phyloP scores from a whole-genome alignment of 805 yeast species.

The Candida tallmaniae region DNA sequence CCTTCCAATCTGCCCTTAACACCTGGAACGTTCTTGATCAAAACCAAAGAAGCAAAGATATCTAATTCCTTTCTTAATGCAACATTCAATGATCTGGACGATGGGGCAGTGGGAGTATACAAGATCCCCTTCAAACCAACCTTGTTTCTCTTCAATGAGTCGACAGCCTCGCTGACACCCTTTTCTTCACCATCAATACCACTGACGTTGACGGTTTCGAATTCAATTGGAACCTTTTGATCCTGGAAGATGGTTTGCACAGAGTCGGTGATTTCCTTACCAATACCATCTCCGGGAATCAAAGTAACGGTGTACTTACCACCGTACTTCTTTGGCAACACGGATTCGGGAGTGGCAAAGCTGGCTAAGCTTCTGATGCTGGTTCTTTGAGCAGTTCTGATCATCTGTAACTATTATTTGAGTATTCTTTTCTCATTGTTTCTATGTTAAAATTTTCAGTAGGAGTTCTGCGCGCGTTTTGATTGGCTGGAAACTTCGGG shows the following conservation, averaged over 20 bases:
- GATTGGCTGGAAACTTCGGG: too few relatives aligned
- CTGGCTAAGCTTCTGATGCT: constrained; percentile 48
- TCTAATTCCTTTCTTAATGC: constrained; percentile 95
- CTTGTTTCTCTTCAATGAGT: constrained; percentile 90
- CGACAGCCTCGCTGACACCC: constrained; percentile 79
- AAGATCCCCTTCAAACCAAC: constrained; percentile 96
- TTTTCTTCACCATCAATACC: constrained; percentile 54
- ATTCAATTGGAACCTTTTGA: constrained; percentile 87
- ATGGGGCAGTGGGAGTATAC: constrained; percentile 78
- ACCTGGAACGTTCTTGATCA: constrained; percentile 91
- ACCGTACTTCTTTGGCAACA: constrained; percentile 87
- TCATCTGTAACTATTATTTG: constrained; percentile 1
- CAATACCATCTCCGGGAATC: constrained; percentile 98
- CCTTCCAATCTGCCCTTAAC: constrained; percentile 84
- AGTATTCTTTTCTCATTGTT: not conserved
- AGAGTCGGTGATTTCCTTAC: constrained; percentile 91
- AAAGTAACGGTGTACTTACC: constrained; percentile 91
- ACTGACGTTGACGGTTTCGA: constrained; percentile 59
- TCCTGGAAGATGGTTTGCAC: constrained; percentile 86
- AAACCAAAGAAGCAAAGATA: constrained; percentile 91
- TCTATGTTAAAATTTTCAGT: constrained; percentile 6
- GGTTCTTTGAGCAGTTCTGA: constrained; percentile 3
- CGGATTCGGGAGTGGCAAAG: constrained; percentile 54
- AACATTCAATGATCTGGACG: constrained; percentile 85
- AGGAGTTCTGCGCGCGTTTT: constrained; percentile 6